Evolutionary conservation across 2,329 filamentous ascomycete genomes (phyloP), one percentile per base, ranked within the genome.

Genomic region (Nigrospora oryzae): DNA sequence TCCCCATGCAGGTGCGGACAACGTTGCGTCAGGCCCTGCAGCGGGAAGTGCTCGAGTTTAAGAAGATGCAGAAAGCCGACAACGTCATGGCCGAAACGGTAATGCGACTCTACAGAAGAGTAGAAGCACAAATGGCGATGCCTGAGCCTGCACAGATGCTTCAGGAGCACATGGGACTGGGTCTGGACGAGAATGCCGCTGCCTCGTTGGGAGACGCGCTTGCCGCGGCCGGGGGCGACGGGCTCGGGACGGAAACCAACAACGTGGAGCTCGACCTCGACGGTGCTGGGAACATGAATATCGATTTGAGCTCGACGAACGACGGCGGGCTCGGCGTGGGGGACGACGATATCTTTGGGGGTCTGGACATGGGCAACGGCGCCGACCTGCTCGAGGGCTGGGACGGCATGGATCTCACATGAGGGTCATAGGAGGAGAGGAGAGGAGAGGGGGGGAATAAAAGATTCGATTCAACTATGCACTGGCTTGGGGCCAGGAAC

Each of bases 111-210:
- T 69, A 83, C 57, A 70, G 81, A 23, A 70, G 73, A 3, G 81
- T 86, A 11, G 81, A 87, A 61, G 72, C 75, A n/a, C 81, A 84
- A 56, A 73, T 85, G 67, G 65, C 67, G 32, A 50, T 63, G 46
- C 54, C 63, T 14, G 52, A 61, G 48, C 52, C 58, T 11, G 51
- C 62, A 58, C 54, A 66, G 43, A 68, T 75, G 53, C 61, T 75
- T 15, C 67, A 69, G 38, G 58, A 59, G 5, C 68, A 67, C 34
- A 64, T 75, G 42, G 59, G 58, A 12, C 59, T 74, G 6, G 65
- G 60, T 32, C 52, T 72, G 4, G 63, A 63, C 43, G 64, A 62
- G 10, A 65, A 64, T 15, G 59, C 67, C 0, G 59, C 68, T 0
- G 60, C 49, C 6, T 60, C 59, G 13, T 56, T 74, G 14, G 65